Evolutionary conservation across 1,139 yeast genomes (phyloP).

Genomic region (Protomyces pachydermus): DNA sequence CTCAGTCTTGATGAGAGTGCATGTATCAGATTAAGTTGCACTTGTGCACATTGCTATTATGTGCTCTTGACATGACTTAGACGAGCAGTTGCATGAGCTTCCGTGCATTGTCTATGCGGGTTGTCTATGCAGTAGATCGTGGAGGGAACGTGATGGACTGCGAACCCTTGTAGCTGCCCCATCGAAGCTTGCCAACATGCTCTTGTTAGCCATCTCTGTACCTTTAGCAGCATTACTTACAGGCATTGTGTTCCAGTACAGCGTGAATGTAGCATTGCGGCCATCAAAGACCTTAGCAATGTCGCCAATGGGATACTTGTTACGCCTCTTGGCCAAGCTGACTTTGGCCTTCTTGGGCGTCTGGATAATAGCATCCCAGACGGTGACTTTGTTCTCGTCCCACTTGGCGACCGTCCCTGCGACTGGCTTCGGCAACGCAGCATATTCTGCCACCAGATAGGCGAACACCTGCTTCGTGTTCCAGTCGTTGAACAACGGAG

Average conservation of each 20-base stretch:
- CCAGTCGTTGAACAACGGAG: conserved; percentile 78
- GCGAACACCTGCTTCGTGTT: conserved; percentile 92
- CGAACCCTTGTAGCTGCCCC: conserved; percentile 28
- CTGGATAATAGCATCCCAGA: conserved; percentile 83
- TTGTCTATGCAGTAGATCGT: not conserved
- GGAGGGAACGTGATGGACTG: conserved; percentile 29
- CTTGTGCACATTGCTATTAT: not conserved
- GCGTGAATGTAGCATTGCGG: conserved; percentile 61
- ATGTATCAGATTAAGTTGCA: not conserved
- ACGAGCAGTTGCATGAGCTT: not conserved
- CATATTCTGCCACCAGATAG: conserved; percentile 61
- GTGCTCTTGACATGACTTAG: not conserved
- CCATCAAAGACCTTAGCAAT: conserved; percentile 46
- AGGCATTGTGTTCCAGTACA: conserved; percentile 94
- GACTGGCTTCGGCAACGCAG: not conserved
- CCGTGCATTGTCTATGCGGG: not conserved
- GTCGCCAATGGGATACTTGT: conserved; percentile 89
- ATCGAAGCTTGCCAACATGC: conserved; percentile 70
- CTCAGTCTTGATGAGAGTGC: not conserved
- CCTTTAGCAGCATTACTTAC: not conserved
- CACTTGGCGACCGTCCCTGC: not conserved
- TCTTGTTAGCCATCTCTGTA: not conserved
- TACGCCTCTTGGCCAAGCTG: conserved; percentile 44
- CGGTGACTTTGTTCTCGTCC: conserved; percentile 60
- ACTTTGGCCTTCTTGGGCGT: conserved; percentile 53